Evolutionary conservation across 192 early-diverging fungal genomes (phyloP).

Genomic region (Phycomyces blakesleeanus): DNA sequence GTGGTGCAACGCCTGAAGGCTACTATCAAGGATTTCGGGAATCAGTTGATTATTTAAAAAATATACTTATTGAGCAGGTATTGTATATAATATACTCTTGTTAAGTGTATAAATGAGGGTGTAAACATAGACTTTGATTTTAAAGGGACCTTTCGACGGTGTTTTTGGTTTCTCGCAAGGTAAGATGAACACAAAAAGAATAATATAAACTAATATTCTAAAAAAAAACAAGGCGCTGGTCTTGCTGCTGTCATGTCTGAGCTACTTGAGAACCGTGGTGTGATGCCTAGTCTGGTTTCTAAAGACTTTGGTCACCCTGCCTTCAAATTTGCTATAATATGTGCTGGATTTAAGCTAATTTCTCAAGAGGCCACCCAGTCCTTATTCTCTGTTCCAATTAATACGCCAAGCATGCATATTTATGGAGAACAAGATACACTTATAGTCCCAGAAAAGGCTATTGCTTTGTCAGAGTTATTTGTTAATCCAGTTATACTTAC

Average conservation of each 20-base stretch:
- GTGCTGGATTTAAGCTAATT: constrained; percentile 39
- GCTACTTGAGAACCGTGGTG: constrained; percentile 32
- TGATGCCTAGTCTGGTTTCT: constrained; percentile 12
- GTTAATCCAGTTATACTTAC: constrained; percentile 16
- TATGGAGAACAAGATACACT: constrained; percentile 34
- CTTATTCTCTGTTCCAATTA: constrained; percentile 15
- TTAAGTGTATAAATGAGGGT: not conserved
- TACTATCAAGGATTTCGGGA: constrained; percentile 42
- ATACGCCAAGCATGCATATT: constrained; percentile 36
- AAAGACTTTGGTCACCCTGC: constrained; percentile 38
- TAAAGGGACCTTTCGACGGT: constrained; percentile 57
- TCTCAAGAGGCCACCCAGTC: not conserved
- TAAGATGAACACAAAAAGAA: not conserved
- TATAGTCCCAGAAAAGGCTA: constrained; percentile 24
- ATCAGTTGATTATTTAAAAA: constrained; percentile 36
- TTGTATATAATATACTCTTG: too few relatives aligned
- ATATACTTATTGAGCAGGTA: constrained; percentile 44
- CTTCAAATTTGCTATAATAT: constrained; percentile 45
- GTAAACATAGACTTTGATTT: not conserved
- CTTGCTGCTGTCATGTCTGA: constrained; percentile 44
- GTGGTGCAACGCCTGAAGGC: constrained; percentile 11
- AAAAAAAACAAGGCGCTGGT: constrained; percentile 46
- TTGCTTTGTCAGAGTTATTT: constrained; percentile 15
- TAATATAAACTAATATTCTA: too few relatives aligned
- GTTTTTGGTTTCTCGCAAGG: constrained; percentile 56